Base-by-base conservation (phyloP, 225 moss, liverwort and hornwort species). In the Ulota crispa region DNA sequence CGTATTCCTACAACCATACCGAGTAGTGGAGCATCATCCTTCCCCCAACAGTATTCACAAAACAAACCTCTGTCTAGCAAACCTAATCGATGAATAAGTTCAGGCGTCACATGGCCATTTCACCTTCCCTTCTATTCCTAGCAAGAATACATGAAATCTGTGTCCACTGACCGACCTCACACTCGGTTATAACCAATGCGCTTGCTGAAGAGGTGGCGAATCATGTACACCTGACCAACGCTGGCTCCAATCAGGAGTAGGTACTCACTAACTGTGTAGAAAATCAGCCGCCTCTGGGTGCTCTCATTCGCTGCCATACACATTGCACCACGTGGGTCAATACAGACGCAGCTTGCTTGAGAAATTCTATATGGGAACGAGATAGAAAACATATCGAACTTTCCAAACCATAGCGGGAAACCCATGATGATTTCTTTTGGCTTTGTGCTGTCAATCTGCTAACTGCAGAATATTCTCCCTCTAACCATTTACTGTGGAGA, bases 181-280 rank as follows among this genome's bases (percentile, higher is more conserved):
- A 88, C 88, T 85, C 86, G 84, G 62, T 90, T 92, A 64, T 88
- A 92, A 24, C 92, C 92, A 82, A 90, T 82, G 77, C 86, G 90
- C 80, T 90, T 92, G 77, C 92, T 88, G 80, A 92, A 92, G 56
- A 90, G 88, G 78, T 84, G 86, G 42, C 89, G 89, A 43, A 92
- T 92, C 88, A 90, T 89, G 70, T 86, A 90, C 30, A 88, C 92
- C 69, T 90, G 92, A 70, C 89, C 84, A 70, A 90, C 71, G 79
- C 92, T 92, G 31, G 90, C 92, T 79, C 84, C 86, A 57, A 90
- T 84, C 80, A 92, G 73, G 27, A 92, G 84, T 26, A 88, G 30
- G 72, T 92, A 92, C 83, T 92, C 92, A 68, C 64, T 63, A 34
- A 92, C 64, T 82, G 92, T 92, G 59, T 87, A 92, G 45, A 73